These are phyloP conservation scores for Lodderomyces metapsilosis DNA, from an alignment of 1,139 yeast genomes.

Conservation along the genomic window DNA sequence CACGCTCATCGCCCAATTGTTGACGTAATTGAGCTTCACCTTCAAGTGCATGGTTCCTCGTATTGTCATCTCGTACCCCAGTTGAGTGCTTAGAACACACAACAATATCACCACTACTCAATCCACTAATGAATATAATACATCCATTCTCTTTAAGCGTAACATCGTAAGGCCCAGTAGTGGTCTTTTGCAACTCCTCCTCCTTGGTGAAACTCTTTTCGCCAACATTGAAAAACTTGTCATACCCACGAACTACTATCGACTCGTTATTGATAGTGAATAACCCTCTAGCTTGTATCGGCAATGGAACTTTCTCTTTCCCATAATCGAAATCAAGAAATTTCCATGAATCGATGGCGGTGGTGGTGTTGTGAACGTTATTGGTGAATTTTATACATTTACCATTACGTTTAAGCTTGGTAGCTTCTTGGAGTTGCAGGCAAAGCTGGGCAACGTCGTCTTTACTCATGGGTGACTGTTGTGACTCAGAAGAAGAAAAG, in stretches of 20 bases:
- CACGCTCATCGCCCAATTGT: constrained; percentile 45
- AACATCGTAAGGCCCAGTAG: constrained; percentile 71
- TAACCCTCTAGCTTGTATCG: constrained; percentile 80
- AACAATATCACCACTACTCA: constrained; percentile 67
- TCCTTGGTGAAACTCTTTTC: constrained; percentile 60
- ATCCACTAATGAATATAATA: constrained; percentile 77
- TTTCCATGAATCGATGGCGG: constrained; percentile 58
- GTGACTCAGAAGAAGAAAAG: not conserved
- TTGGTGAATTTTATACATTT: constrained; percentile 21
- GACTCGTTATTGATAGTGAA: constrained; percentile 53
- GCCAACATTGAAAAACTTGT: constrained; percentile 84
- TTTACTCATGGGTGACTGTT: too few relatives aligned
- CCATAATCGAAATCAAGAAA: constrained; percentile 89
- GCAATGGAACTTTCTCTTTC: constrained; percentile 48
- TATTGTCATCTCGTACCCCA: constrained; percentile 53
- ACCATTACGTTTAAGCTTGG: constrained; percentile 24
- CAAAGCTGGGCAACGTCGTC: constrained; percentile 16
- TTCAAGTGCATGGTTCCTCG: constrained; percentile 69
- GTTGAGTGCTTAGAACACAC: constrained; percentile 91
- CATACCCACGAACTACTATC: constrained; percentile 84
- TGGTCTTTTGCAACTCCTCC: constrained; percentile 46
- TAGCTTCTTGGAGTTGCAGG: constrained; percentile 17
- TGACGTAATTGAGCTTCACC: constrained; percentile 60
- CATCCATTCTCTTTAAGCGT: constrained; percentile 94
- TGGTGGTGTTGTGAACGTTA: constrained; percentile 13